phyloP scores from a whole-genome alignment of 2,329 filamentous ascomycete species.

The Colletotrichum paranaense region DNA sequence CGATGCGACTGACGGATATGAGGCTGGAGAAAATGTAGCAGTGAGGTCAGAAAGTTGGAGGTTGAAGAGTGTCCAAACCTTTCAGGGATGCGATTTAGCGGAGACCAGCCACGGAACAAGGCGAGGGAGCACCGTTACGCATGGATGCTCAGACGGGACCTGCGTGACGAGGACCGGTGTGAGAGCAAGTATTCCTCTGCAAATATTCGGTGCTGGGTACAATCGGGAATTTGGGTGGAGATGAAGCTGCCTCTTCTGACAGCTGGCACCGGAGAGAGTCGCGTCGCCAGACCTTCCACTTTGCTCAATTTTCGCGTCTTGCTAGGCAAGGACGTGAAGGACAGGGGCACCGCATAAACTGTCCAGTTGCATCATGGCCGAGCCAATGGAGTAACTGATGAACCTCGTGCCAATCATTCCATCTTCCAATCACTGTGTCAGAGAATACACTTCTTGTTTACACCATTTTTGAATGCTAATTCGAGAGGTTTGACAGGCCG shows the following conservation, averaged over 20 bases:
- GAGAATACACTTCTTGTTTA: neutral
- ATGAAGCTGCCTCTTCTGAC: neutral
- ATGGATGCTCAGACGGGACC: conserved; percentile 14
- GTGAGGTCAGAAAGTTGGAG: conserved; percentile 37
- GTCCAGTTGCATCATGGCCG: neutral
- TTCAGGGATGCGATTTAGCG: conserved; percentile 37
- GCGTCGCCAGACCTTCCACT: conserved; percentile 12
- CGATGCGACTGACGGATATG: conserved; percentile 32
- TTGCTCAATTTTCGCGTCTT: conserved; percentile 22
- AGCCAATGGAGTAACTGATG: neutral
- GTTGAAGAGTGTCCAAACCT: conserved; percentile 38
- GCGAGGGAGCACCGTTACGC: conserved; percentile 25
- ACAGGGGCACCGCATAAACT: conserved; percentile 18
- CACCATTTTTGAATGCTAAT: neutral
- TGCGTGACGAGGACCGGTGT: neutral
- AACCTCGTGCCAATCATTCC: neutral
- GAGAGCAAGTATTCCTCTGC: conserved; percentile 6
- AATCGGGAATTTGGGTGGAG: neutral
- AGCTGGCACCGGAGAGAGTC: conserved; percentile 21
- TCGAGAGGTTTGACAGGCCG: neutral
- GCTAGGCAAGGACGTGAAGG: neutral
- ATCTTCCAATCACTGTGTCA: neutral
- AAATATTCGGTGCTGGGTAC: neutral
- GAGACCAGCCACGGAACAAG: conserved; percentile 36
- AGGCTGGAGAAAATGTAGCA: conserved; percentile 24